Base-by-base conservation (phyloP, 2,329 filamentous ascomycete species). In the Penicillium expansum region DNA sequence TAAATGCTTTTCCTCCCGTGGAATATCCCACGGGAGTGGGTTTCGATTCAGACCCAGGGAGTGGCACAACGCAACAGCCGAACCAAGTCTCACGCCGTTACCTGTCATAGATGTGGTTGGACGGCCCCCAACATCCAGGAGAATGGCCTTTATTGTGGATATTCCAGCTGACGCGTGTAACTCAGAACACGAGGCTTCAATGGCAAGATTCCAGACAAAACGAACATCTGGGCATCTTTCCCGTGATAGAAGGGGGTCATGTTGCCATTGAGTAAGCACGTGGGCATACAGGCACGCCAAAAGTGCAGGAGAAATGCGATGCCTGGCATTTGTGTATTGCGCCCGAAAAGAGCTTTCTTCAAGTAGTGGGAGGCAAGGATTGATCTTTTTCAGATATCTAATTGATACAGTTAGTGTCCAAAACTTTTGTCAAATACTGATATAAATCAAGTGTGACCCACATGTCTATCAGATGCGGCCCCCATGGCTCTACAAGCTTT, bases 201-300 rank as follows among this genome's bases (percentile, higher is more conserved):
- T 80, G 2, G 82, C 81, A 20, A 82, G 76, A 41, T 84, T 85
- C 83, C 83, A 86, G 22, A 83, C 77, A 61, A 82, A 86, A 9
- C 80, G 77, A 20, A 74, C 73, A 60, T 85, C 82, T 0, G 82
- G 82, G 18, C 73, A 67, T 8, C 76, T 74, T 29, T 76, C 71
- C 0, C 60, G 58, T 0, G 64, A 67, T 3, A 79, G 53, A 1
- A 66, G 59, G 0, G 73, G 67, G 0, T 76, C 76, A 35, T 73
- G 72, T 13, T 71, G 68, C 82, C 83, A 86, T 57, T 80, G 83
- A 0, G 80, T 74, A 1, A 83, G 66, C 0, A 78, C 72, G 42
- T 82, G 77, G 0, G 82, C 82, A 55, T 84, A 82, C 0, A 86
- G 57, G 45, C 77, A 79, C 16, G 78, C 77, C 0, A 85, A 69